These are phyloP conservation scores for Plectosphaerella plurivora DNA, from an alignment of 2,329 filamentous ascomycete species.

Conservation along the genomic window DNA sequence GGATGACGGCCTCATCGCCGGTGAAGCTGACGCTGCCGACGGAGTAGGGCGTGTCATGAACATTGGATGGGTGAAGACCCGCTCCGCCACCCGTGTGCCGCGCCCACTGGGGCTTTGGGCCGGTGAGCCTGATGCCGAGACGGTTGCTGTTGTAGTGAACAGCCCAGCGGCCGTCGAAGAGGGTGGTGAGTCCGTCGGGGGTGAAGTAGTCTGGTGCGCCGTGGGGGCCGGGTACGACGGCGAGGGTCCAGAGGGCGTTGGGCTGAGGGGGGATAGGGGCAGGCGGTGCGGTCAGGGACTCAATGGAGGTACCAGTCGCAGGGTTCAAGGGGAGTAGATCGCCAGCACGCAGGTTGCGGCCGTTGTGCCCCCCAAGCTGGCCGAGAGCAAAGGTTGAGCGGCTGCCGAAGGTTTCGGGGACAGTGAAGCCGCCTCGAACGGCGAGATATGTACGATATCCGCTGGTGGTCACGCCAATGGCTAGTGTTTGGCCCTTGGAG, in stretches of 20 bases:
- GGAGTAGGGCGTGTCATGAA: constrained; percentile 33
- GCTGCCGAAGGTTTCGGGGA: constrained; percentile 26
- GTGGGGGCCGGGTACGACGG: constrained; percentile 33
- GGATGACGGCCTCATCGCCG: constrained; percentile 33
- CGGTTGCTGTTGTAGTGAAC: constrained; percentile 36
- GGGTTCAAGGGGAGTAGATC: constrained; percentile 19
- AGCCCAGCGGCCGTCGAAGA: constrained; percentile 30
- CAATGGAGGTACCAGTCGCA: neutral
- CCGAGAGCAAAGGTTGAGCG: constrained; percentile 25
- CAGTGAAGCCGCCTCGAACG: constrained; percentile 26
- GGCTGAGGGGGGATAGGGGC: constrained; percentile 18
- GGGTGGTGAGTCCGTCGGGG: constrained; percentile 17
- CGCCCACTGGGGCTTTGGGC: constrained; percentile 31
- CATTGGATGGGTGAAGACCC: constrained; percentile 36
- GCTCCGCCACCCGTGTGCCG: constrained; percentile 29
- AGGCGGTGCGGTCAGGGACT: neutral
- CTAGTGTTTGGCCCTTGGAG: constrained; percentile 18
- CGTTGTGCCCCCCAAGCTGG: constrained; percentile 26
- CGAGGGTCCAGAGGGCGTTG: constrained; percentile 22
- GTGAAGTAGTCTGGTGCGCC: constrained; percentile 32
- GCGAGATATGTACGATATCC: constrained; percentile 29
- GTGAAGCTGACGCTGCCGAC: constrained; percentile 37
- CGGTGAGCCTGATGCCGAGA: constrained; percentile 31
- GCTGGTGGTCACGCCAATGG: constrained; percentile 16
- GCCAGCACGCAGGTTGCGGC: constrained; percentile 22